Base-by-base conservation (phyloP, 306 rosid species). In the Fagus sylvatica region DNA sequence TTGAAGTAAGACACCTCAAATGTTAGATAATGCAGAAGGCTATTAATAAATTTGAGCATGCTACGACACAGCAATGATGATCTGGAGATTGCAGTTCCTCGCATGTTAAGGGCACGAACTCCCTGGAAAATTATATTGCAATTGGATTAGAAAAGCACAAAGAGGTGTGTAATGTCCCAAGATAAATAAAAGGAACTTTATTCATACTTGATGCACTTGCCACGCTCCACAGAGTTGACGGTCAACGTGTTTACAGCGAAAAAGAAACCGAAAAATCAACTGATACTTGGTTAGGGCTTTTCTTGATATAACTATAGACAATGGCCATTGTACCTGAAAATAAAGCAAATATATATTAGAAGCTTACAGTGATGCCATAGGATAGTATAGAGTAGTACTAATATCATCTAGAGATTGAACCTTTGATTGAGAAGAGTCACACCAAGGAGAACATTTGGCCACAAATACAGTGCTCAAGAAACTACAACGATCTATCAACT, bases 201-300 rank as follows among this genome's bases (percentile, higher is more conserved):
- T 40, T 12, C 90, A 77, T 89, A 95, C 98, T 83, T 94, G 98
- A 88, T 94, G 98, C 57, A 89, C 83, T 91, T 95, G 98, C 98
- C 98, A 95, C 42, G 98, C 98, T 82, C 95, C 94, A 79, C 98
- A 90, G 54, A 95, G 95, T 79, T 95, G 98, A 54, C 97, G 93
- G 62, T 91, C 98, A 76, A 95, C 98, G 33, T 95, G 96, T 80
- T 95, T 95, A 77, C 97, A 95, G 81, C 84, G 98, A 86, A 95
- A 92, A 69, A 92, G 97, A 86, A 88, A 95, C 81, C 91, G 95
- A 77, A 95, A 95, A 85, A 95, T 87, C 73, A 95, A 83, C 82
- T 92, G 98, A 85, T 95, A 95, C 79, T 92, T 95, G 48, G 90
- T 51, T 28, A 95, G 82, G 80, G 97, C 87, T 89, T 95, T 91